Base-by-base conservation (phyloP, 805 yeast genomes). In the Teunomyces barrocoloradensis region DNA sequence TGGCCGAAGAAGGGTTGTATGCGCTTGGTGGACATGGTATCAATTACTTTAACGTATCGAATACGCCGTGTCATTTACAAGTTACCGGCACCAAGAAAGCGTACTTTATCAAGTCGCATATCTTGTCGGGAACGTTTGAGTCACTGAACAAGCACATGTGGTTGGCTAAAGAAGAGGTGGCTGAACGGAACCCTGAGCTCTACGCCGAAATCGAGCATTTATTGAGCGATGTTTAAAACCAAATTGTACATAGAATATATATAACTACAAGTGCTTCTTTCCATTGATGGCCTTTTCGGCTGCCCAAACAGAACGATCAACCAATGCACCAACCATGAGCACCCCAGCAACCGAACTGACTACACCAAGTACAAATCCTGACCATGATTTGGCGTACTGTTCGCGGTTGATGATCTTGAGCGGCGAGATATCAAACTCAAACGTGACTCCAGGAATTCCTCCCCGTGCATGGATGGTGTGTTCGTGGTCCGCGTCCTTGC, bases 281-380 rank as follows among this genome's bases (percentile, higher is more conserved):
- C 82, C 80, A 58, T 78, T 74, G 27, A 90, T 66, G 11, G 85
- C 88, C 65, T 81, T 81, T 61, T 90, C 91, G 1, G 96, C 96
- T 10, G 88, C 92, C 80, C 88, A 90, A 4, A 90, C 86, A 2
- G 95, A 83, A 50, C 89, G 80, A 65, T 94, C 99, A 41, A 91
- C 66, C 32, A 91, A 81, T 0, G 97, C 85, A 7, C 96, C 98
- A 23, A 92, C 90, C 23, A 97, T 91, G 49, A 94, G 73, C 9
- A 94, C 90, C 42, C 98, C 97, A 7, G 97, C 98, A 35, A 92
- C 78, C 6, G 95, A 89, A 47, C 96, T 86, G 54, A 94, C 81
- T 23, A 87, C 88, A 30, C 91, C 89, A 49, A 90, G 71, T 21
- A 89, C 59, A 61, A 91, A 90, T 1, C 90, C 87, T 27, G 91